These are phyloP conservation scores for Penicillium egyptiacum DNA, from an alignment of 495 filamentous ascomycete genomes.

Conservation along the genomic window DNA sequence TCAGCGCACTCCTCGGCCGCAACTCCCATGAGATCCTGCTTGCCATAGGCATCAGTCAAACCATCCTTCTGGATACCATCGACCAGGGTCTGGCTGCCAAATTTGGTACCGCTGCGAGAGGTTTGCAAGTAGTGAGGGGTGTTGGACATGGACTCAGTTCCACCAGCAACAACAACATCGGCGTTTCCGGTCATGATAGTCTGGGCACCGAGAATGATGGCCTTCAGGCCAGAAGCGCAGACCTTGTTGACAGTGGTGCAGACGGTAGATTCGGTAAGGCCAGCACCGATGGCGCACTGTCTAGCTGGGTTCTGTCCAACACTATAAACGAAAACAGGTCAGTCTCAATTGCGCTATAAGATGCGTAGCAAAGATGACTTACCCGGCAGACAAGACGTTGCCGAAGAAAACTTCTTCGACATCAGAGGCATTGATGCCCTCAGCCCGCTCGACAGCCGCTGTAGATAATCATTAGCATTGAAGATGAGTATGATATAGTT, in stretches of 20 bases:
- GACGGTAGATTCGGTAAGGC: conserved; percentile 72
- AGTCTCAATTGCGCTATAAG: conserved; percentile 6
- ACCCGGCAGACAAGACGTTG: conserved; percentile 97
- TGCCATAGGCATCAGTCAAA: conserved; percentile 84
- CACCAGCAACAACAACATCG: conserved; percentile 85
- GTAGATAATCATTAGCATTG: conserved; percentile 20
- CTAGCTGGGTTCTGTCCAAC: conserved; percentile 95
- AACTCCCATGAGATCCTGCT: conserved; percentile 92
- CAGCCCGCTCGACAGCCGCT: conserved; percentile 84
- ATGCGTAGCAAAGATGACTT: conserved; percentile 29
- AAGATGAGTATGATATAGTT: background rate
- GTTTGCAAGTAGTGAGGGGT: conserved; percentile 91
- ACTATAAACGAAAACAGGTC: conserved; percentile 46
- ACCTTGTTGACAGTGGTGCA: conserved; percentile 98
- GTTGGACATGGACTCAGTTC: conserved; percentile 97
- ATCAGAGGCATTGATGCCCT: conserved; percentile 77
- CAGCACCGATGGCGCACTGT: conserved; percentile 86
- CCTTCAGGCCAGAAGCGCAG: conserved; percentile 91
- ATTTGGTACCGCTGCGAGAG: conserved; percentile 81
- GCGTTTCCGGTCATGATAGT: conserved; percentile 95
- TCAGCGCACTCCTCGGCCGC: conserved; percentile 87
- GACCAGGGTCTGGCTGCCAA: conserved; percentile 79
- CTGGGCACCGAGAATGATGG: conserved; percentile 91
- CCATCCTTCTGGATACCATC: conserved; percentile 93
- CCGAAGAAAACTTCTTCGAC: conserved; percentile 97